A percentile compares a stretch with the other conserved stretches of the same genome.
phyloP scores from a whole-genome alignment of 208 protist species.

The Acanthamoeba castellanii region DNA sequence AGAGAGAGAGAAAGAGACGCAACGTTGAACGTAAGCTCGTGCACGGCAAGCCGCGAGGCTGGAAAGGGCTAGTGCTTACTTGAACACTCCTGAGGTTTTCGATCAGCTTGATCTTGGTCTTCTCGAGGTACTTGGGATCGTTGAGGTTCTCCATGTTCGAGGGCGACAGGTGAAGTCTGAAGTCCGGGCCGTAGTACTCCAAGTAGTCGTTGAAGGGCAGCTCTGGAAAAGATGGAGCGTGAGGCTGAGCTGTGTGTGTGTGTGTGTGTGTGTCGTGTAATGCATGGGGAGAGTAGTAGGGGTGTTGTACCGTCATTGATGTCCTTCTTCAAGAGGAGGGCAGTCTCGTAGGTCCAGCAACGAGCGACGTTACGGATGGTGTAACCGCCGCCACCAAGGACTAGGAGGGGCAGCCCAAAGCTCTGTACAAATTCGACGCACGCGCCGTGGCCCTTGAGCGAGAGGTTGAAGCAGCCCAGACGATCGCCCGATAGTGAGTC shows the following conservation, averaged over 20 bases:
- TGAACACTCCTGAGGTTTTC: conserved; percentile 81
- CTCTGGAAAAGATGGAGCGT: conserved; percentile 75
- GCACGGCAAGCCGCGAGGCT: background rate
- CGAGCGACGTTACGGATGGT: conserved; percentile 98
- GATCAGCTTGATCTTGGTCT: conserved; percentile 82
- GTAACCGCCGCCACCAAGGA: conserved; percentile 99
- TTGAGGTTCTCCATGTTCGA: conserved; percentile 81
- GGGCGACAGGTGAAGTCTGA: conserved; percentile 88
- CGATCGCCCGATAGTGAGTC: conserved; percentile 98
- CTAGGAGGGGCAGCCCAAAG: conserved; percentile 95
- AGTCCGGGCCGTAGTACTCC: conserved; percentile 95
- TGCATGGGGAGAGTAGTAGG: too few relatives aligned
- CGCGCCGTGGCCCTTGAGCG: conserved; percentile 93
- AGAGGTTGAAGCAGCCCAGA: conserved; percentile 97
- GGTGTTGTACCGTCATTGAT: conserved; percentile 77
- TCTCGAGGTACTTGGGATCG: conserved; percentile 84
- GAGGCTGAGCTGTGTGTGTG: background rate
- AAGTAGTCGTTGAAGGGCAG: conserved; percentile 95
- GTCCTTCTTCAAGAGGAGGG: conserved; percentile 89
- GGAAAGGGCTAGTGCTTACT: background rate
- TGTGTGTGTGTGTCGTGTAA: too few relatives aligned
- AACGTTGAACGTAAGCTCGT: too few relatives aligned
- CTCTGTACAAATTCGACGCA: conserved; percentile 96
- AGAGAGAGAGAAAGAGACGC: background rate
- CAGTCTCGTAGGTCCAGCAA: conserved; percentile 99